Evolutionary conservation across 208 protist genomes (phyloP), one percentile per base, ranked within the genome.

Genomic region (Naegleria fowleri): DNA sequence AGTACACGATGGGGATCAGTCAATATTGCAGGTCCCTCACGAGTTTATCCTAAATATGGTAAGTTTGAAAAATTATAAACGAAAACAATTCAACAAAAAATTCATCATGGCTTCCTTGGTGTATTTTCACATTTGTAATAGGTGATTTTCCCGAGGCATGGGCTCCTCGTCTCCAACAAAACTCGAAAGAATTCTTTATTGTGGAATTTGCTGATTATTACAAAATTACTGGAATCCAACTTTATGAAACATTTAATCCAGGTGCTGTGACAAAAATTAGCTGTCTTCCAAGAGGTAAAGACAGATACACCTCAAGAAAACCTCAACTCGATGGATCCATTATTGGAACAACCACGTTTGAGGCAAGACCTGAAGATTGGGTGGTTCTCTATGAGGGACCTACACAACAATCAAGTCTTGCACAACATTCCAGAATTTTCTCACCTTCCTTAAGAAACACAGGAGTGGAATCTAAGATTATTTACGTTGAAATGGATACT

Each of bases 241-340:
- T 86, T 86, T 86, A 51, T 86, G 85, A 88, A 88, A 88, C 85
- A 7, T 59, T 58, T 19, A 19, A 39, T 36, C 85, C 85, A 52
- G 85, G 85, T n/a, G 39, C 41, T 15, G 41, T 88, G 6, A 19
- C 16, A 22, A 58, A 25, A 33, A 58, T 88, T 29, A 36, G 6
- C 16, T 39, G 19, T 88, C 33, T 88, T 36, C 67, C 67, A 79
- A 79, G 16, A 36, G 67, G 67, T 36, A 79, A 79, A 36, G 67
- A 79, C 9, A 25, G 25, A 13, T 79, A 79, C 29, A 29, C 13
- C 4, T n/a, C 25, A n/a, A 0, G 25, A 75, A 25, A 79, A 67
- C 55, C 11, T 29, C 19, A 29, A 67, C 19, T 79, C 29, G 29
- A 79, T 79, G 29, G 29, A 36, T 36, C 67, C 5, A 36, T 36